Conservation (phyloP, 2,329 filamentous ascomycete genomes). For the Fusarium euwallaceae region DNA sequence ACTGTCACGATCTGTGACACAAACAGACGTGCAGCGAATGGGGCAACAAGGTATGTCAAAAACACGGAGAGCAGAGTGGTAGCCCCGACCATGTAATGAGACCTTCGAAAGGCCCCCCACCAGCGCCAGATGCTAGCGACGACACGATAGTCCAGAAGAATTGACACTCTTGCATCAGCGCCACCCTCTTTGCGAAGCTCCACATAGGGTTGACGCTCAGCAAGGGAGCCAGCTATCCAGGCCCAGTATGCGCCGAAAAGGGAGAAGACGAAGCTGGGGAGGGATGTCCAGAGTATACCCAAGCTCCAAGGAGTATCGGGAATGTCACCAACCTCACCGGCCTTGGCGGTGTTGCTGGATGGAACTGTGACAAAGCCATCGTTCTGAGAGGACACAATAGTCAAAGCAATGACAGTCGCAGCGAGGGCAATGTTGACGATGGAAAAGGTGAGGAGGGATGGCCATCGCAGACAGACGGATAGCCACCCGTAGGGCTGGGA, state of each 20-base stretch:
- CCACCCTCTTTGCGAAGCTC: slow-evolving; percentile 24
- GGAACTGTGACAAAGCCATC: slow-evolving; percentile 24
- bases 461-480: slow-evolving; percentile 19
- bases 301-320: slow-evolving; percentile 17
- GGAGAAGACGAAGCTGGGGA: slow-evolving; percentile 23
- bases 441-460: slow-evolving; percentile 19
- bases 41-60: slow-evolving; percentile 16
- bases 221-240: slow-evolving; percentile 26
- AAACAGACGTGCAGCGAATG: slow-evolving; percentile 32
- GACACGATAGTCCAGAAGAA: slow-evolving; percentile 27
- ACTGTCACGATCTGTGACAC: slow-evolving; percentile 13
- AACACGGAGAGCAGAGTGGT: slow-evolving; percentile 27
- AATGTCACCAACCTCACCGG: background rate
- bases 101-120: slow-evolving; percentile 28
- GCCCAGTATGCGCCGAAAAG: slow-evolving; percentile 30
- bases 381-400: slow-evolving; percentile 11
- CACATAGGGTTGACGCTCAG: slow-evolving; percentile 32
- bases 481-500: slow-evolving; percentile 23
- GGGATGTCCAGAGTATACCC: slow-evolving; percentile 23
- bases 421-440: slow-evolving; percentile 17
- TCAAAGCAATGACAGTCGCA: slow-evolving; percentile 9
- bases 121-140: slow-evolving; percentile 19
- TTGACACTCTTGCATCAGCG: slow-evolving; percentile 10
- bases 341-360: background rate
- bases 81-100: slow-evolving; percentile 18